A percentile compares a stretch with the other conserved stretches of the same genome.
Conservation (phyloP, 2,329 filamentous ascomycete species). For the Fusarium globosum region DNA sequence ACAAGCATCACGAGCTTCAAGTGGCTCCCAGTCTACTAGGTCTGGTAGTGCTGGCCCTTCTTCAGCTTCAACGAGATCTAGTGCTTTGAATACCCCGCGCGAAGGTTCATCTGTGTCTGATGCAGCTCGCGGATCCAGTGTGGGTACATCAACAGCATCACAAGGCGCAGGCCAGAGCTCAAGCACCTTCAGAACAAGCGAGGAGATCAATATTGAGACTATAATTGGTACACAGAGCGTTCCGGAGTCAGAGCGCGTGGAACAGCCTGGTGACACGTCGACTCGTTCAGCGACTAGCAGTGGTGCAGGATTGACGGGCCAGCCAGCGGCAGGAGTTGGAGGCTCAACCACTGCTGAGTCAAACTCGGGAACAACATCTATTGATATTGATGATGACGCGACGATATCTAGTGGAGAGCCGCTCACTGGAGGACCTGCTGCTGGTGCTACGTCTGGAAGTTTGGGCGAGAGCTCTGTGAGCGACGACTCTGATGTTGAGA, state of each 20-base stretch:
- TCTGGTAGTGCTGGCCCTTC: fast-evolving
- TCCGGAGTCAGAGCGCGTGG: background rate
- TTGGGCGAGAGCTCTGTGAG: fast-evolving
- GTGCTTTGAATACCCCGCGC: fast-evolving
- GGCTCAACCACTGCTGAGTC: background rate
- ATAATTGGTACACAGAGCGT: conserved; percentile 11
- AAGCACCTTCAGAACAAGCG: background rate
- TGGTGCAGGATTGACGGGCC: background rate
- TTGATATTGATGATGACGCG: fast-evolving
- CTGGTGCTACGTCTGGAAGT: background rate
- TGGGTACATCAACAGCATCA: fast-evolving
- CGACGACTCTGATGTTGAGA: background rate
- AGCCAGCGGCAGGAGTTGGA: background rate
- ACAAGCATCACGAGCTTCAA: background rate
- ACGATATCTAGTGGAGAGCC: background rate
- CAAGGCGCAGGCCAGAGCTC: background rate
- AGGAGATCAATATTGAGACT: background rate
- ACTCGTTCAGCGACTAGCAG: background rate
- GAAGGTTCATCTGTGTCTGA: background rate
- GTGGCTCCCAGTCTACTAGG: background rate
- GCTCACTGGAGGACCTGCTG: background rate
- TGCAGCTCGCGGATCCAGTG: background rate
- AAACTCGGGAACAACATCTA: background rate
- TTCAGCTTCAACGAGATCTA: background rate
- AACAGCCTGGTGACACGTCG: background rate